Evolutionary conservation across 768 basidiomycete genomes (phyloP), one percentile per base, ranked within the genome.

Genomic region (Tephrocybe sp.): DNA sequence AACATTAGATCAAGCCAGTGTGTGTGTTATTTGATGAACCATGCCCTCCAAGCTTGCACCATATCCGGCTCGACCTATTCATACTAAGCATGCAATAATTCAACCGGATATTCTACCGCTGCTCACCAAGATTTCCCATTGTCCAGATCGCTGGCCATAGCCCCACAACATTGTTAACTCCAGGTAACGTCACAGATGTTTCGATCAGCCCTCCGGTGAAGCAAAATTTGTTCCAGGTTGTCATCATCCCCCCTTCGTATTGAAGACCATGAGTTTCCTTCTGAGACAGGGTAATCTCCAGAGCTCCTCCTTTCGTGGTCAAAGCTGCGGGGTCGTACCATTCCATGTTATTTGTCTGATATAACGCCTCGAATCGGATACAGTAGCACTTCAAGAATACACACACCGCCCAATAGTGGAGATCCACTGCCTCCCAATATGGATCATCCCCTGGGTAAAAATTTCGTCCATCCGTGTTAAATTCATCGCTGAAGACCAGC

Each of bases 371-470:
- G 30, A 39, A 43, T 26, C 52, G 22, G 40, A 34, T 9, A 24
- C 24, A 32, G 21, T 18, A 19, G 38, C 24, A 35, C 25, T 39
- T 36, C n/a, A 37, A 16, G 11, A 47, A n/a, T 32, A 42, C 27
- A 54, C 65, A 28, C 38, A 80, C 80, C 66, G 74, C 71, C 87
- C 89, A 91, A 58, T 90, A 92, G 62, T 92, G 86, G 39, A 92
- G 74, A 67, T 91, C 77, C 2, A 75, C 84, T 32, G 89, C 90
- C 65, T 92, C 89, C 90, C 90, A 92, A 64, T 86, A 93, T 6
- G 92, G 87, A 66, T 95, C 92, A 64, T 94, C 90, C 48, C 90
- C 91, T 41, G 85, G 85, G 65, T 87, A 91, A 64, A 94, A 94
- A 0, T 86, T 80, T 30, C 93, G 81, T 13, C 87, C 86, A 4